Evolutionary conservation across 2,329 filamentous ascomycete species (phyloP).

Genomic region (Whalleya microplaca): DNA sequence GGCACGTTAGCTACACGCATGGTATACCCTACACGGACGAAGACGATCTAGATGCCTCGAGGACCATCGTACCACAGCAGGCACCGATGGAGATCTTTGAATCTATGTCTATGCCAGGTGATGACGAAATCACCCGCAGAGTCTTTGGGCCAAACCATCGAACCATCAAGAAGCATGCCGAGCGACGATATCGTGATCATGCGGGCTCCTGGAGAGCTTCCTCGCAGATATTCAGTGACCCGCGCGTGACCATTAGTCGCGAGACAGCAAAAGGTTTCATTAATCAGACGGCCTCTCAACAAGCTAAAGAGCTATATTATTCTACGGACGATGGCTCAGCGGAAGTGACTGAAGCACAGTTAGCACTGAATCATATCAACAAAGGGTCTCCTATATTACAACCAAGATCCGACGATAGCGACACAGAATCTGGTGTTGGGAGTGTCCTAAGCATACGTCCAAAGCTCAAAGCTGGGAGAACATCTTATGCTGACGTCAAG

Average conservation of each 20-base stretch:
- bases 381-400: constrained; percentile 39
- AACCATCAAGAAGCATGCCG: constrained; percentile 44
- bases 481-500: constrained; percentile 40
- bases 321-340: constrained; percentile 37
- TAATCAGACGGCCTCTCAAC: constrained; percentile 25
- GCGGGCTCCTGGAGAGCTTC: constrained; percentile 50
- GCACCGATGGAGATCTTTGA: constrained; percentile 36
- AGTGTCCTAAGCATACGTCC: constrained; percentile 33
- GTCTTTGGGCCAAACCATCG: constrained; percentile 42
- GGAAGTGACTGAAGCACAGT: constrained; percentile 46
- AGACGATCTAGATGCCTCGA: constrained; percentile 31
- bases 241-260: constrained; percentile 46
- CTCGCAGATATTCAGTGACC: constrained; percentile 42
- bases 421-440: constrained; percentile 23
- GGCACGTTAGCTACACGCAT: constrained; percentile 42
- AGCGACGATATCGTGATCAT: constrained; percentile 47
- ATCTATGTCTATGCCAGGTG: constrained; percentile 36
- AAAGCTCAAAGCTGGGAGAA: constrained; percentile 35
- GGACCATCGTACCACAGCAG: constrained; percentile 36
- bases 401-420: constrained; percentile 7
- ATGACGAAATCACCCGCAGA: constrained; percentile 32
- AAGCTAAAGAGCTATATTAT: constrained; percentile 26
- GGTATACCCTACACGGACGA: constrained; percentile 29
- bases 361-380: constrained; percentile 48
- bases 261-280: constrained; percentile 44